Evolutionary conservation across 2,329 filamentous ascomycete genomes (phyloP).

Genomic region (Fusarium armeniacum): DNA sequence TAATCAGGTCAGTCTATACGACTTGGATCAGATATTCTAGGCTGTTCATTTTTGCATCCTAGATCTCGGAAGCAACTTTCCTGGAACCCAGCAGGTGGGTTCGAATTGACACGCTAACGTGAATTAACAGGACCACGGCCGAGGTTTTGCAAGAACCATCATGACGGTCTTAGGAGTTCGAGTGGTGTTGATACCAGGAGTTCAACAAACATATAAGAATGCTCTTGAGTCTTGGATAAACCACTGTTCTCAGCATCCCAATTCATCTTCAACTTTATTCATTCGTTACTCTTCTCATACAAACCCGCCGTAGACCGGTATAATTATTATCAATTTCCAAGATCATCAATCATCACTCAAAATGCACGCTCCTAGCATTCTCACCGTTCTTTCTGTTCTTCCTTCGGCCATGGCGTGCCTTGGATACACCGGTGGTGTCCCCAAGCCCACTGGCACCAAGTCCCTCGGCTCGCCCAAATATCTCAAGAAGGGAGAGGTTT

Average conservation of each 20-base stretch:
- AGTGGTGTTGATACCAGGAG: neutral
- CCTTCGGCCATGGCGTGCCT: slow-evolving; percentile 52
- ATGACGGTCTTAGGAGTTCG: neutral
- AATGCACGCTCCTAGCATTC: slow-evolving; percentile 26
- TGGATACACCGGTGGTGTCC: slow-evolving; percentile 50
- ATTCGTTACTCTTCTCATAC: neutral
- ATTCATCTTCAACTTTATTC: neutral
- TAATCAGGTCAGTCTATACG: too few relatives aligned
- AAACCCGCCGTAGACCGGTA: neutral
- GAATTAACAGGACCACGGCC: too few relatives aligned
- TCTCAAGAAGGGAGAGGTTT: slow-evolving; percentile 48
- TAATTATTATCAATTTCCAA: neutral
- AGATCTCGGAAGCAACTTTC: too few relatives aligned
- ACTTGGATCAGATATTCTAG: too few relatives aligned
- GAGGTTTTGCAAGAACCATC: neutral
- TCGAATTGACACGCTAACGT: neutral
- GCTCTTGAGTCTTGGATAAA: neutral
- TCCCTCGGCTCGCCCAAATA: slow-evolving; percentile 50
- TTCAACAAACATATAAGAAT: neutral
- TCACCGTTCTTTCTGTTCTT: slow-evolving; percentile 37
- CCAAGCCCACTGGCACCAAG: slow-evolving; percentile 49
- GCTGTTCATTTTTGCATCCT: too few relatives aligned
- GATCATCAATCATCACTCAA: neutral
- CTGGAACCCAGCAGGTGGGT: too few relatives aligned
- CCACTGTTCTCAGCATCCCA: neutral